Evolutionary conservation across 2,329 filamentous ascomycete species (phyloP), one percentile per base, ranked within the genome.

Genomic region (Sarocladium strictum): DNA sequence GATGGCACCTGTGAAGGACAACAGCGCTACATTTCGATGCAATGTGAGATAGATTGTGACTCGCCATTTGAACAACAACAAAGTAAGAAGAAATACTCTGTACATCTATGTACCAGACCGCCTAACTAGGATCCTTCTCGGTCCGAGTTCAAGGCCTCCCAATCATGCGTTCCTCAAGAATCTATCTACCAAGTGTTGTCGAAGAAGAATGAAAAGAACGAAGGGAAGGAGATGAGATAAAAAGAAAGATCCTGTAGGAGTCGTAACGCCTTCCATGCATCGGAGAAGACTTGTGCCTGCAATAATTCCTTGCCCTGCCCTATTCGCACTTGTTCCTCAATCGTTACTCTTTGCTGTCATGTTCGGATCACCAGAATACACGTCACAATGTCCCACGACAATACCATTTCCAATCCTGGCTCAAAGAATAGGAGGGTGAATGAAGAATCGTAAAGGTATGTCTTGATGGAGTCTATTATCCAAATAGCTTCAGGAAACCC

Each of bases 401-500:
- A n/a, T n/a, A n/a, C n/a, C n/a, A n/a, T n/a, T n/a, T n/a, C n/a
- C n/a, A n/a, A 9, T 19, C 14, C 17, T 15, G 17, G 6, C n/a
- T 19, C 17, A 27, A 51, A 14, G n/a, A 51, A 40, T n/a, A 40
- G 41, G 15, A 26, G 19, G 9, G 32, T 23, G n/a, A 47, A 35
- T 29, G 9, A 56, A 55, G 53, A 55, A 56, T 53, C 57, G 59
- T 3, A 12, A 3, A n/a, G 35, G n/a, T 15, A 5, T 19, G 26
- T 45, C 4, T 19, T 15, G 19, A 33, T 14, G 29, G 14, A 11
- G 14, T 43, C 32, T 24, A 61, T 68, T 75, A 84, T 53, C 86
- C 86, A 77, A 97, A 97, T 50, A 91, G 69, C 73, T 89, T 95
- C 63, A 97, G 78, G 69, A 99, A 97, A 0, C 87, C 88, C 86